Evolutionary conservation across 164 flowering plant species (phyloP).

Genomic region (Stephania yunnanensis): DNA sequence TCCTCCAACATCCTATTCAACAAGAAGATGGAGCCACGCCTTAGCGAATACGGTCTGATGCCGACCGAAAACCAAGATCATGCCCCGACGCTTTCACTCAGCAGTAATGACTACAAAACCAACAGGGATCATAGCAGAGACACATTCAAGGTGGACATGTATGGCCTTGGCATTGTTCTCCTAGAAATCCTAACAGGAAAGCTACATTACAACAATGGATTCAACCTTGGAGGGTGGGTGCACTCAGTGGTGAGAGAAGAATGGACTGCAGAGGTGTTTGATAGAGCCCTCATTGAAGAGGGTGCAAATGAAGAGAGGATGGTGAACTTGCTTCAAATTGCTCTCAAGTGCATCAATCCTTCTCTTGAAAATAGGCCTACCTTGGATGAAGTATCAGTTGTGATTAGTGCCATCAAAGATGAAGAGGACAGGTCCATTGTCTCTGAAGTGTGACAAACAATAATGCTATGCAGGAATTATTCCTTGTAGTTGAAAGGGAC

Average conservation of each 20-base stretch:
- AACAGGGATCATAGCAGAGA: background rate
- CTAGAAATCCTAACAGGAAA: conserved; percentile 68
- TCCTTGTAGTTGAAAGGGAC: background rate
- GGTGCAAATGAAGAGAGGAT: conserved; percentile 61
- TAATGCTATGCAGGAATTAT: background rate
- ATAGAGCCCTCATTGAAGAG: conserved; percentile 33
- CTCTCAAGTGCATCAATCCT: conserved; percentile 47
- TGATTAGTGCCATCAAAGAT: conserved; percentile 40
- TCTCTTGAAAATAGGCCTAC: conserved; percentile 45
- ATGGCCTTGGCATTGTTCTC: conserved; percentile 54
- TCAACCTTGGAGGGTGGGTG: conserved; percentile 55
- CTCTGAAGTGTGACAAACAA: conserved; percentile 13
- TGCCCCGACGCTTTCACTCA: conserved; percentile 9
- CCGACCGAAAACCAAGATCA: conserved; percentile 24
- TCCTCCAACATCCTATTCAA: conserved; percentile 57
- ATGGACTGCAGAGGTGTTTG: conserved; percentile 76
- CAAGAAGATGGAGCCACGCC: conserved; percentile 43
- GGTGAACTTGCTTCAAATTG: conserved; percentile 60
- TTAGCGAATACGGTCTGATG: conserved; percentile 63
- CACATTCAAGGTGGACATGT: conserved; percentile 38
- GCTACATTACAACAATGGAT: conserved; percentile 35
- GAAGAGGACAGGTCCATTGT: conserved; percentile 45
- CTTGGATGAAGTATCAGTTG: conserved; percentile 37
- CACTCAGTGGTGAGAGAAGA: conserved; percentile 54
- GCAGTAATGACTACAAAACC: conserved; percentile 9